These are phyloP conservation scores for Suhomyces sp. DNA, from an alignment of 805 yeast species.

Conservation along the genomic window DNA sequence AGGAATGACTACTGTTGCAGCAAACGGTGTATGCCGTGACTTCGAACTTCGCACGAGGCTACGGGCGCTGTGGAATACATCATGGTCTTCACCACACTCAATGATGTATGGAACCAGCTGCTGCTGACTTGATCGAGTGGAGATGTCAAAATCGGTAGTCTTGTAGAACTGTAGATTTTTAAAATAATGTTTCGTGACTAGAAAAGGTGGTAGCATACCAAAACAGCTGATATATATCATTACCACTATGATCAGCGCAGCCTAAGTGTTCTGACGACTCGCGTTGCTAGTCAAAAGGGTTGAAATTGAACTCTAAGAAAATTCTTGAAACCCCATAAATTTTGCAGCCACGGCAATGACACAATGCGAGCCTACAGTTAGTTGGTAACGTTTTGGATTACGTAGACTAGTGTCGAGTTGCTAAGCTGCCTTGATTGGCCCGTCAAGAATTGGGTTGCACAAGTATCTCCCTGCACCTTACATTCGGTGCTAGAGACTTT, in stretches of 20 bases:
- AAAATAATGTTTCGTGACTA: too few relatives aligned
- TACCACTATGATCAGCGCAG: too few relatives aligned
- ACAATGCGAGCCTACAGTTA: too few relatives aligned
- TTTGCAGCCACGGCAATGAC: too few relatives aligned
- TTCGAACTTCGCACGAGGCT: constrained; percentile 10
- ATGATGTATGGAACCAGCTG: constrained; percentile 39
- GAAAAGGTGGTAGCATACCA: too few relatives aligned
- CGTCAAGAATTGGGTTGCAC: background rate
- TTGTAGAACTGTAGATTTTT: too few relatives aligned
- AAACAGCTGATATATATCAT: too few relatives aligned
- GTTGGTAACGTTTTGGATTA: background rate
- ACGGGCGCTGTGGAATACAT: constrained; percentile 55
- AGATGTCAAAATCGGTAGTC: too few relatives aligned
- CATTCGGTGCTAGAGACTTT: background rate
- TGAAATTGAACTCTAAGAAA: too few relatives aligned
- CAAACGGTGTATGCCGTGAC: constrained; percentile 17
- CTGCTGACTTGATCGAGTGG: constrained; percentile 29
- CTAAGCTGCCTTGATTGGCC: background rate
- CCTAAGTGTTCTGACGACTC: too few relatives aligned
- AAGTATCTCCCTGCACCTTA: background rate
- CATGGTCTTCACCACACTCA: constrained; percentile 49
- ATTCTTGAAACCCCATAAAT: too few relatives aligned
- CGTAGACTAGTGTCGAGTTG: background rate
- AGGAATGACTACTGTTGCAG: constrained; percentile 48
- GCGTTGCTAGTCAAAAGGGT: too few relatives aligned